Evolutionary conservation across 2,329 filamentous ascomycete species (phyloP).

Genomic region (Xylaria sp.): DNA sequence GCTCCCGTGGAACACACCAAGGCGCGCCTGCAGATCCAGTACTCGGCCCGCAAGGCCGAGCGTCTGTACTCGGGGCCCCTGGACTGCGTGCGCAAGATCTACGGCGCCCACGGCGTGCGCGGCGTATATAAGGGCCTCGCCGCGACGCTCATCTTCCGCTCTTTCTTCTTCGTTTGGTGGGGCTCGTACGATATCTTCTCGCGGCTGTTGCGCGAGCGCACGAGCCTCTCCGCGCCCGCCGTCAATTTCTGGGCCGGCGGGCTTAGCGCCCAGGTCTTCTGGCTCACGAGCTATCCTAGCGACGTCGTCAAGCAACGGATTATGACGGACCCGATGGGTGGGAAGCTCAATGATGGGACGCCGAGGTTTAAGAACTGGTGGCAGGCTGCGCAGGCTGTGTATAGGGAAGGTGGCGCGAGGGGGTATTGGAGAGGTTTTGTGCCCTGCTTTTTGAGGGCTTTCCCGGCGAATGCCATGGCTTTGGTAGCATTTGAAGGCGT

Average conservation of each 20-base stretch:
- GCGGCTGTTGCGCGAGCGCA: slow-evolving; percentile 72
- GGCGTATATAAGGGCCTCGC: slow-evolving; percentile 88
- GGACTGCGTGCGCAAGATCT: slow-evolving; percentile 81
- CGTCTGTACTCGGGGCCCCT: slow-evolving; percentile 87
- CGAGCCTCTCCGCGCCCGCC: slow-evolving; percentile 77
- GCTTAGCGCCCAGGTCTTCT: slow-evolving; percentile 92
- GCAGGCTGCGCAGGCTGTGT: slow-evolving; percentile 82
- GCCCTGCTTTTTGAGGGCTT: slow-evolving; percentile 92
- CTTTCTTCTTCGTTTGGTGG: slow-evolving; percentile 99
- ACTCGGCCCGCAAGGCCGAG: slow-evolving; percentile 80
- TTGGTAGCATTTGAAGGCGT: slow-evolving; percentile 93
- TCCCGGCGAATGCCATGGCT: slow-evolving; percentile 95
- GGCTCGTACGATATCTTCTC: slow-evolving; percentile 91
- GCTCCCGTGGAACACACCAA: slow-evolving; percentile 96
- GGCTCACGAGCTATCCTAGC: slow-evolving; percentile 89
- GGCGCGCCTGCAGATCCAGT: slow-evolving; percentile 93
- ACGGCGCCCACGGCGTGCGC: slow-evolving; percentile 75
- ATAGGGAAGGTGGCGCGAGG: slow-evolving; percentile 76
- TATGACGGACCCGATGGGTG: slow-evolving; percentile 93
- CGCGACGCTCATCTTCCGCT: slow-evolving; percentile 88
- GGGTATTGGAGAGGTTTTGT: slow-evolving; percentile 95
- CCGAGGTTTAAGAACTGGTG: slow-evolving; percentile 80
- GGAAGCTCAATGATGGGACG: slow-evolving; percentile 72
- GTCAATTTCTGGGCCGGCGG: slow-evolving; percentile 99
- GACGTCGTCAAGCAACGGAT: slow-evolving; percentile 96